Base-by-base conservation (phyloP, 2,329 filamentous ascomycete genomes). In the Neoscytalidium dimidiatum region DNA sequence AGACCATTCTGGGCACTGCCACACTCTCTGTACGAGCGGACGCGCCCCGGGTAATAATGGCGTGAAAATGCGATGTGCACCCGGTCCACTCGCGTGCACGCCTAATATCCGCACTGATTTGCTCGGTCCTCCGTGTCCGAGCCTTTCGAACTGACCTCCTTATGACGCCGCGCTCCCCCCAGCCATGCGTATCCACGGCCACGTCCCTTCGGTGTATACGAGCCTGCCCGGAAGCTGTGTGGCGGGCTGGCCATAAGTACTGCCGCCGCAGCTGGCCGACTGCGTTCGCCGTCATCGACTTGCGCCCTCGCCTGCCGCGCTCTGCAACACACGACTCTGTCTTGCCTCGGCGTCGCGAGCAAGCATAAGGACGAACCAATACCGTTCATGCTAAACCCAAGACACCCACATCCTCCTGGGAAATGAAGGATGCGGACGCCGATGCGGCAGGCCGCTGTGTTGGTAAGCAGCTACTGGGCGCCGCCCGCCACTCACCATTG, bases 371-470 rank as follows among this genome's bases (percentile, higher is more conserved):
- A 60, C 38, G 38, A n/a, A 33, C 56, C 56, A 17, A 60, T 46
- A 60, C 56, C 56, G 28, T 60, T 60, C 56, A 60, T 60, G 56
- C 56, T 60, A 60, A 60, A 60, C 56, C 56, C 56, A 60, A 60
- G 56, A 60, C 56, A 60, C 41, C 38, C 28, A 44, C 56, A 60
- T 41, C 41, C 56, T 60, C 56, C 53, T 46, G 56, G 56, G 56
- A 60, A 60, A 60, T 60, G 56, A 60, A 60, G 56, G 56, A 60
- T 17, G 38, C 38, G 38, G 38, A 17, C 14, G 13, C 38, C 4
- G 38, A 17, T 41, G 38, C 52, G 56, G 26, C 41, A 58, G n/a
- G 56, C n/a, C 56, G n/a, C 21, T 23, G 56, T 60, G 26, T 46
- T 46, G 41, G 38, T 46, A 44, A 60, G 56, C 56, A 23, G 41